These are phyloP conservation scores for Ulota crispa DNA, from an alignment of 225 moss, liverwort and hornwort genomes.

Conservation along the genomic window DNA sequence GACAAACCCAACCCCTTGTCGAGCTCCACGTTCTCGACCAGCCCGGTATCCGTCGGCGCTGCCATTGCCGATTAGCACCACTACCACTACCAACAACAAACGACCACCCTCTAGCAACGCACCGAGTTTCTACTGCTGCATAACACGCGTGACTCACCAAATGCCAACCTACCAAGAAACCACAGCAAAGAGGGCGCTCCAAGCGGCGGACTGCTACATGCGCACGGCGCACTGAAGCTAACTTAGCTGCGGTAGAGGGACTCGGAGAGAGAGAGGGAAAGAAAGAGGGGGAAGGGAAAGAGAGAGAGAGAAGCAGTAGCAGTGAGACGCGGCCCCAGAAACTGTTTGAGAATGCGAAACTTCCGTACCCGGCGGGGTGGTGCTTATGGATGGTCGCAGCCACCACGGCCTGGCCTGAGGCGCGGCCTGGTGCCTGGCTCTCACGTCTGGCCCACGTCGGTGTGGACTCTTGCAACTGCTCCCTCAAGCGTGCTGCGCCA, in stretches of 20 bases:
- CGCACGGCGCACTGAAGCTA: neutral
- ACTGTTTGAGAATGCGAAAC: constrained; percentile 41
- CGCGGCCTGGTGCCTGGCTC: neutral
- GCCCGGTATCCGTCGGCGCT: constrained; percentile 33
- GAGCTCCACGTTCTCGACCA: constrained; percentile 8
- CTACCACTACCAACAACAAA: neutral
- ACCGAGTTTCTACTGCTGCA: neutral
- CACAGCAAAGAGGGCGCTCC: neutral
- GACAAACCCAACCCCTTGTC: constrained; percentile 34
- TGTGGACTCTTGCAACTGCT: constrained; percentile 47
- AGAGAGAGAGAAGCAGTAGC: neutral
- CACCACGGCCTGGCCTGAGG: neutral
- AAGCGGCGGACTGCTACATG: neutral
- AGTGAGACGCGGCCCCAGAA: neutral
- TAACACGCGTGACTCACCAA: neutral
- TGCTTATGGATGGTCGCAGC: constrained; percentile 24
- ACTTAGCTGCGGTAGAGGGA: too few relatives aligned
- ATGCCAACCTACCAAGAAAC: neutral
- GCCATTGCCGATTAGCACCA: constrained; percentile 35
- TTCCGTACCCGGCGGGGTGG: constrained; percentile 37
- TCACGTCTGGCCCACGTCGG: constrained; percentile 47
- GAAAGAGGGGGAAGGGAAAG: too few relatives aligned
- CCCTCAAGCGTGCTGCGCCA: constrained; percentile 33
- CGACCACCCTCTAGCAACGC: neutral
- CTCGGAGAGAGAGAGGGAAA: neutral